Percentiles rank a stretch among this genome's conserved stretches.
These are phyloP conservation scores for Ceriops tagal DNA, from an alignment of 345 rosid species.

Conservation along the genomic window DNA sequence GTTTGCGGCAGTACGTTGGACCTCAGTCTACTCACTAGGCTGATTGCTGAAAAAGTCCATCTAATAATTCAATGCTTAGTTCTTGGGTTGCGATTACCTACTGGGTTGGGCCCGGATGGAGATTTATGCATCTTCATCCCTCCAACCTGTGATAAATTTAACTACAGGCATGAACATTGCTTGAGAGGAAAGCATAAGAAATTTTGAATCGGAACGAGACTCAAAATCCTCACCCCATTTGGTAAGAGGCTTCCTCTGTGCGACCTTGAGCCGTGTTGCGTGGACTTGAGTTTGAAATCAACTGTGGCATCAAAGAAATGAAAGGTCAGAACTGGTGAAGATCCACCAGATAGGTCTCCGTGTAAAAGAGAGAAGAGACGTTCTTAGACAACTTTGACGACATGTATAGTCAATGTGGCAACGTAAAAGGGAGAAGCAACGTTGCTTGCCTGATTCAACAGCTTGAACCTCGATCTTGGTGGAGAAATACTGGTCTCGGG, in stretches of 20 bases:
- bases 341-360: background rate
- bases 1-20: background rate
- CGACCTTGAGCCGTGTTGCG: constrained; percentile 19
- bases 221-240: constrained; percentile 34
- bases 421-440: background rate
- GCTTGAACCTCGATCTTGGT: constrained; percentile 34
- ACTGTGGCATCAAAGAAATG: constrained; percentile 19
- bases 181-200: background rate
- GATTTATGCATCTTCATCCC: constrained; percentile 34
- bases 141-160: constrained; percentile 30
- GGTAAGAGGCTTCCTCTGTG: constrained; percentile 21
- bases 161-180: background rate
- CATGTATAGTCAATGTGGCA: background rate
- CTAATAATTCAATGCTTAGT: constrained; percentile 32
- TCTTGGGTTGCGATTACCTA: constrained; percentile 43
- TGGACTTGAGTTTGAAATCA: constrained; percentile 31
- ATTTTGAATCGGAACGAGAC: background rate
- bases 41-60: constrained; percentile 17
- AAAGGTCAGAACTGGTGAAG: background rate
- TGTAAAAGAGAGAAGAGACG: background rate
- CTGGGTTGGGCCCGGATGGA: constrained; percentile 51
- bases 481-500: constrained; percentile 17
- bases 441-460: constrained; percentile 40
- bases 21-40: constrained; percentile 8
- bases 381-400: background rate